Base-by-base conservation (phyloP, 768 basidiomycete genomes). In the Lactifluus pinguis region DNA sequence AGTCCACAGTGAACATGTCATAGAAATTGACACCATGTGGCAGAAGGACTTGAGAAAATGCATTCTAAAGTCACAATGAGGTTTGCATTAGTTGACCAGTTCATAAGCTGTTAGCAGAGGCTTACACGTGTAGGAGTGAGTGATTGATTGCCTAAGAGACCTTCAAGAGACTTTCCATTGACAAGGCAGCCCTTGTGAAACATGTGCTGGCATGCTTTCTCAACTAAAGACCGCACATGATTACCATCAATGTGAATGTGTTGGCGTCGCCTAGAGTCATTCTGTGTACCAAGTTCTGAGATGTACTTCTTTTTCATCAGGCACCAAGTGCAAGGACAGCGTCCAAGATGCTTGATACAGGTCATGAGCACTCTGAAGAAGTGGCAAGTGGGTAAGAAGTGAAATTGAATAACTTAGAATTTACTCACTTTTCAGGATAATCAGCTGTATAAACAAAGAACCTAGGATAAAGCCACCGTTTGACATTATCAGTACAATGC, bases 361-460 rank as follows among this genome's bases (percentile, higher is more conserved):
- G 69, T 68, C 11, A 75, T 14, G 1, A 75, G 61, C 17, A 68
- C 54, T 50, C 70, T 71, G 19, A 4, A 7, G 14, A 17, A 5
- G 14, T 13, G 41, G 6, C 41, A 42, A 42, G n/a, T n/a, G n/a
- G n/a, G n/a, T n/a, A n/a, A 42, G 41, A 36, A 36, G 34, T 36
- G 6, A 42, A 42, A 42, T 42, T 5, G 4, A 17, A 42, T 42
- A 3, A 75, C n/a, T n/a, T n/a, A 52, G 34, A 36, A 9, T 36
- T 36, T 5, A 36, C 9, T 4, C 9, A 36, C 34, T 36, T 36
- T 9, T 36, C 34, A 5, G 34, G 34, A 36, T 36, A 36, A 9
- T 75, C 70, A 0, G 70, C 73, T 3, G 71, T 69, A 50, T 73
- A 71, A 1, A 66, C 65, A 48, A 72, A 67, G 42, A 74, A 45